Conservation (phyloP, 495 filamentous ascomycete species). For the Glonium stellatum region DNA sequence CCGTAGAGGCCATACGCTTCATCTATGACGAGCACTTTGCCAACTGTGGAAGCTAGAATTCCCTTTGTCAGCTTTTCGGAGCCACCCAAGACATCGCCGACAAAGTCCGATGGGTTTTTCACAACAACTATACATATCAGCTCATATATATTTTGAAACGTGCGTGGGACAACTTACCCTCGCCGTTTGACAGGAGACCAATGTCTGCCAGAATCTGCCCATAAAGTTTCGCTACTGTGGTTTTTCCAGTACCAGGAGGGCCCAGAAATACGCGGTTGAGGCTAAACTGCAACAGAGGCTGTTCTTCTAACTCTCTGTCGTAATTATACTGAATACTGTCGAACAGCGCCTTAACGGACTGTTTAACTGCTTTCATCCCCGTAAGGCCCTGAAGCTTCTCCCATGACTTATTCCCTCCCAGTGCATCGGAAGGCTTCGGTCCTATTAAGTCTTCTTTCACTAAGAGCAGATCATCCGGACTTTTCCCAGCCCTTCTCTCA, state of each 20-base stretch:
- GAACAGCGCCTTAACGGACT: constrained; percentile 50
- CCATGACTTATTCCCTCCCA: constrained; percentile 44
- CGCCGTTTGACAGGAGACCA: constrained; percentile 32
- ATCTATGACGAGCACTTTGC: constrained; percentile 73
- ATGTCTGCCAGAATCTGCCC: constrained; percentile 31
- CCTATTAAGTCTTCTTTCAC: constrained; percentile 24
- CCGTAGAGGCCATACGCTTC: constrained; percentile 58
- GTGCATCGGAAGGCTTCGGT: constrained; percentile 12
- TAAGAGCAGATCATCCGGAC: constrained; percentile 29
- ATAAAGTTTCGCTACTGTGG: constrained; percentile 65
- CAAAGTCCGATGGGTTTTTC: constrained; percentile 68
- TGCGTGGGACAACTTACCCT: constrained; percentile 8
- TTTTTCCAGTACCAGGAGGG: constrained; percentile 69
- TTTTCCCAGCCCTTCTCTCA: constrained; percentile 29
- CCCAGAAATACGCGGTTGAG: constrained; percentile 70
- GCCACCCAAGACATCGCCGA: constrained; percentile 54
- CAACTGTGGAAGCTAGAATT: constrained; percentile 56
- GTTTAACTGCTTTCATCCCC: constrained; percentile 57
- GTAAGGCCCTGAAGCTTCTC: constrained; percentile 51
- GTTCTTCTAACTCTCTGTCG: constrained; percentile 52
- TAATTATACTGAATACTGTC: constrained; percentile 58
- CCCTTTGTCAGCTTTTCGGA: constrained; percentile 68
- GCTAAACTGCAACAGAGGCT: constrained; percentile 48
- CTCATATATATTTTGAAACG: background rate
- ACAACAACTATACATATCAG: constrained; percentile 42